phyloP scores from a whole-genome alignment of 2,329 filamentous ascomycete species.

The Fusarium sp. region DNA sequence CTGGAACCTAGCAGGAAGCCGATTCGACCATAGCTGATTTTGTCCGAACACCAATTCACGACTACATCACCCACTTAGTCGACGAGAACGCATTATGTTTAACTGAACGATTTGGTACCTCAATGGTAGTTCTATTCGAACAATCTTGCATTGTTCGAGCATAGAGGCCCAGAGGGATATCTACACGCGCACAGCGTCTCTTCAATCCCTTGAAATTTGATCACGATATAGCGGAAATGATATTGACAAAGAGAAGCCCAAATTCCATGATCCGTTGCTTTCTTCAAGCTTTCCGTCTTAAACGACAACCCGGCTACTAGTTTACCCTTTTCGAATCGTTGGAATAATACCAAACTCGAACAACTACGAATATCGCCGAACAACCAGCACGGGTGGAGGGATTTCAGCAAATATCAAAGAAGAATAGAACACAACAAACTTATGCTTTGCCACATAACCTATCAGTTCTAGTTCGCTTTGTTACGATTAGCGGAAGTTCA shows the following conservation, averaged over 20 bases:
- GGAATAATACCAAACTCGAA: slow-evolving; percentile 4
- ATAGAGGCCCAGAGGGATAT: background rate
- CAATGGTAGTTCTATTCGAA: background rate
- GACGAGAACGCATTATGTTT: background rate
- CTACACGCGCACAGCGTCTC: background rate
- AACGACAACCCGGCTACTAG: slow-evolving; percentile 13
- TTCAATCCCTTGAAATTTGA: background rate
- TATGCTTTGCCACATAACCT: background rate
- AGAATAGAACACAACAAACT: slow-evolving; percentile 8
- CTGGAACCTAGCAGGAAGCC: background rate
- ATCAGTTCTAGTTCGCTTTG: slow-evolving; percentile 6
- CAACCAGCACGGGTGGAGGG: slow-evolving; percentile 3
- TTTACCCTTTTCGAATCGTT: background rate
- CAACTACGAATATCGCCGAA: background rate
- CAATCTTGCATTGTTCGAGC: background rate
- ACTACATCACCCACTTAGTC: background rate
- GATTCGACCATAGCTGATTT: background rate
- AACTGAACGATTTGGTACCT: background rate
- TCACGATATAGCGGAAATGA: background rate
- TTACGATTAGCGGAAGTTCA: background rate
- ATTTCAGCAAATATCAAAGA: slow-evolving; percentile 9
- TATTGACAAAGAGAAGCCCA: background rate
- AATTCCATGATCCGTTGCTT: background rate
- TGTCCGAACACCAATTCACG: background rate
- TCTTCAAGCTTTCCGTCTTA: background rate